Conservation (phyloP, 495 filamentous ascomycete genomes). For the Tricharina praecox region DNA sequence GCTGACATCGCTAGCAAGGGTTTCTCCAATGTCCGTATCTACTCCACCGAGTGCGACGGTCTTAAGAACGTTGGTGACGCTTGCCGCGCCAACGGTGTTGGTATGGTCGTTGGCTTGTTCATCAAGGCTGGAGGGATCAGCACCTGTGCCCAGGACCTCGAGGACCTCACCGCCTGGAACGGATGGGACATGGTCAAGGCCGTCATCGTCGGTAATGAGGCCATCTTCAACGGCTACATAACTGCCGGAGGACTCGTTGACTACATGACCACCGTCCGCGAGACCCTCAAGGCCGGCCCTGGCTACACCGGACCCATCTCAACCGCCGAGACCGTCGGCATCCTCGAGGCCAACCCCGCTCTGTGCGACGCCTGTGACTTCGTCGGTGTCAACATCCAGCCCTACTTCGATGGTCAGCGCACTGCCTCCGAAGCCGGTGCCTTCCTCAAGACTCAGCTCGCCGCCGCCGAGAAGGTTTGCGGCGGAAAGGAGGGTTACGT, state of each 20-base stretch:
- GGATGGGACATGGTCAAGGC: conserved; percentile 60
- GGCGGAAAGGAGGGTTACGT: conserved; percentile 47
- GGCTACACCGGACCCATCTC: conserved; percentile 66
- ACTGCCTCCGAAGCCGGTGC: conserved; percentile 46
- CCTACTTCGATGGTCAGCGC: conserved; percentile 71
- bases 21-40: conserved; percentile 70
- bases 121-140: conserved; percentile 45
- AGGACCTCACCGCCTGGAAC: conserved; percentile 52
- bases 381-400: conserved; percentile 69
- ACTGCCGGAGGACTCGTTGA: conserved; percentile 41
- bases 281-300: conserved; percentile 32
- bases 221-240: conserved; percentile 52
- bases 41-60: conserved; percentile 76
- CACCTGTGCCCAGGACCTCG: conserved; percentile 47
- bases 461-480: conserved; percentile 48
- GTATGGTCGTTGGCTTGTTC: conserved; percentile 73
- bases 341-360: conserved; percentile 39
- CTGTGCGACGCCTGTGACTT: conserved; percentile 65
- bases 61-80: conserved; percentile 58
- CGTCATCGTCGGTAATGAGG: conserved; percentile 81
- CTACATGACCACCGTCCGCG: conserved; percentile 43
- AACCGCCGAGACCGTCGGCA: conserved; percentile 68
- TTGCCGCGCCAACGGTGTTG: conserved; percentile 43
- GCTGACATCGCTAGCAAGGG: conserved; percentile 50
- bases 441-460: conserved; percentile 53